phyloP scores from a whole-genome alignment of 2,329 filamentous ascomycete species.

The Ophiocordyceps camponoti-saundersi region DNA sequence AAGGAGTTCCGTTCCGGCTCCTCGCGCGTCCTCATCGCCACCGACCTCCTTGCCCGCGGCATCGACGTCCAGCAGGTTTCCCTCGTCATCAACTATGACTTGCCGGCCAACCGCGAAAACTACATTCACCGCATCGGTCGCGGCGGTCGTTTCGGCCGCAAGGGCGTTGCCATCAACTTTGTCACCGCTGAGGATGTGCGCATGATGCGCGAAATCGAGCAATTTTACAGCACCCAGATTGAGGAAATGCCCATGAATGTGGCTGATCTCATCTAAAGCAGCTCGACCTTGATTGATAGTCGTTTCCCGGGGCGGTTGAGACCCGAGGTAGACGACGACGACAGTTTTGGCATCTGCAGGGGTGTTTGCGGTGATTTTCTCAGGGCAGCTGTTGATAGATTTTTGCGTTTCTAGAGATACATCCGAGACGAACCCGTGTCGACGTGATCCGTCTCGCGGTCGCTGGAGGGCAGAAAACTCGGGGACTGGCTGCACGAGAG shows the following conservation, averaged over 20 bases:
- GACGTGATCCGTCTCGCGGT: slow-evolving; percentile 11
- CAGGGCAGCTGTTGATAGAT: slow-evolving; percentile 22
- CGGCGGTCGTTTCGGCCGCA: slow-evolving; percentile 98
- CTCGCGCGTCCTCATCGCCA: slow-evolving; percentile 96
- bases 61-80: slow-evolving; percentile 99
- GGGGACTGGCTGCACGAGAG: slow-evolving; percentile 19
- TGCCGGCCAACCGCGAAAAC: slow-evolving; percentile 98
- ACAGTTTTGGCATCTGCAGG: slow-evolving; percentile 12
- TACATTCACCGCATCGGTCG: slow-evolving; percentile 99
- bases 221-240: slow-evolving; percentile 99
- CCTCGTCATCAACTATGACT: slow-evolving; percentile 99
- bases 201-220: slow-evolving; percentile 99
- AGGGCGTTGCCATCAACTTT: slow-evolving; percentile 99
- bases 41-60: slow-evolving; percentile 93
- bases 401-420: slow-evolving; percentile 20
- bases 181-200: slow-evolving; percentile 97
- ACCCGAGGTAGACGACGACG: slow-evolving; percentile 8
- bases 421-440: slow-evolving; percentile 8
- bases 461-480: slow-evolving; percentile 11
- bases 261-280: slow-evolving; percentile 52
- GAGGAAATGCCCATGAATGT: slow-evolving; percentile 99
- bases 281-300: slow-evolving; percentile 6
- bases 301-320: slow-evolving; percentile 8
- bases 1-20: slow-evolving; percentile 99
- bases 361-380: slow-evolving; percentile 13